These are phyloP conservation scores for Colletotrichum theobromicola DNA, from an alignment of 2,329 filamentous ascomycete species.

Conservation along the genomic window DNA sequence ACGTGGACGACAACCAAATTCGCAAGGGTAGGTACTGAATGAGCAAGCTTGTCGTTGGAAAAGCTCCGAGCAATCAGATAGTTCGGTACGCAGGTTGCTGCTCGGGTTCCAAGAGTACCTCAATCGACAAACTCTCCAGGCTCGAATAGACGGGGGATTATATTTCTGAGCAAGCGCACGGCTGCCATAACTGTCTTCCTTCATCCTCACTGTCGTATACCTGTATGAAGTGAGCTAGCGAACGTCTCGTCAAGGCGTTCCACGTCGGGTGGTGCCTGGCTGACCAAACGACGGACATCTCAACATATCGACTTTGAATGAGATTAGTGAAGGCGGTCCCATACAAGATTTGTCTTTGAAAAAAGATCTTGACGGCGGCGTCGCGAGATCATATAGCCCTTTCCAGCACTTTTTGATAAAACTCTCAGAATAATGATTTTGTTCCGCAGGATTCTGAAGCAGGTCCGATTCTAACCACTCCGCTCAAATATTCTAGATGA, in stretches of 20 bases:
- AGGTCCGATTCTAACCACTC: neutral
- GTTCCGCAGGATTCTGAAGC: neutral
- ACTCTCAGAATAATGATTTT: accelerated
- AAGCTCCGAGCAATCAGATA: neutral
- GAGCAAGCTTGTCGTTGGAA: neutral
- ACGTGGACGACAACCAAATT: neutral
- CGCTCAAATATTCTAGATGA: neutral
- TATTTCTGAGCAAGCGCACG: neutral
- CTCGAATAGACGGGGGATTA: neutral
- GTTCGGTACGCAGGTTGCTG: too few relatives aligned
- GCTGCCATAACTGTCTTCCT: neutral
- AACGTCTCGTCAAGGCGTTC: neutral
- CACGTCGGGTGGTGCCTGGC: too few relatives aligned
- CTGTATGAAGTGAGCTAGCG: neutral
- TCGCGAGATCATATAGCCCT: too few relatives aligned
- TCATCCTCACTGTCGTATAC: neutral
- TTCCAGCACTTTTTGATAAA: neutral
- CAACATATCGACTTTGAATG: too few relatives aligned
- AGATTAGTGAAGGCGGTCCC: too few relatives aligned
- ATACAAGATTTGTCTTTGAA: too few relatives aligned
- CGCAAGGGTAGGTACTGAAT: neutral
- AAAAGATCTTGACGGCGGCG: too few relatives aligned
- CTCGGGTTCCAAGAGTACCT: neutral
- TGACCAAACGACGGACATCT: neutral
- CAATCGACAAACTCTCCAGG: neutral